These are phyloP conservation scores for Cornus florida DNA, from an alignment of 148 eudicot species.

Conservation along the genomic window DNA sequence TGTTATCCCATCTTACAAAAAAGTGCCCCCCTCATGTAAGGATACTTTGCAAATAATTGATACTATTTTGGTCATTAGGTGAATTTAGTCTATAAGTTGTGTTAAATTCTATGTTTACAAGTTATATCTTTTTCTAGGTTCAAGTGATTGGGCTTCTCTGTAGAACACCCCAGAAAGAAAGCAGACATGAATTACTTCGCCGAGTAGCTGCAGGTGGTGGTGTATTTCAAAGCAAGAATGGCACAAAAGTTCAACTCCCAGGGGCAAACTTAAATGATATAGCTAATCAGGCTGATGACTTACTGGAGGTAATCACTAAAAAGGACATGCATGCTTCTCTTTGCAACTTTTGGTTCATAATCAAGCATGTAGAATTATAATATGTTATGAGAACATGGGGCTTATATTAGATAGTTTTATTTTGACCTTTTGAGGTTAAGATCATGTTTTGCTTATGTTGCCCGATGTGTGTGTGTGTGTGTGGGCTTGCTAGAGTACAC, in stretches of 20 bases:
- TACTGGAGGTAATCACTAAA: slow-evolving; percentile 61
- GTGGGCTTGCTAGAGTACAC: no score
- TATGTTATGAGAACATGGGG: background rate
- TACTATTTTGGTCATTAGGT: slow-evolving; percentile 7
- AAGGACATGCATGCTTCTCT: slow-evolving; percentile 13
- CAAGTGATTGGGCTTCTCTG: slow-evolving; percentile 95
- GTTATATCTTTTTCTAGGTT: slow-evolving; percentile 41
- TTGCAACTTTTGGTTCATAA: background rate
- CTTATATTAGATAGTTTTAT: background rate
- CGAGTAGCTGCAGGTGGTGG: slow-evolving; percentile 98
- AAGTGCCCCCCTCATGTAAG: slow-evolving; percentile 98
- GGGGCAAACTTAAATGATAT: slow-evolving; percentile 90
- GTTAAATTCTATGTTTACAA: background rate
- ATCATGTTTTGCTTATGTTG: no score
- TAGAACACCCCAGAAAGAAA: slow-evolving; percentile 87
- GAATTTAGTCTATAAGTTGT: background rate
- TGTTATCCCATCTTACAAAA: slow-evolving; percentile 90
- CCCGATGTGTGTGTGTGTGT: no score
- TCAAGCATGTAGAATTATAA: background rate
- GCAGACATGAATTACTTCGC: slow-evolving; percentile 87
- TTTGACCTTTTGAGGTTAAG: no score
- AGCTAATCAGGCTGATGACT: slow-evolving; percentile 97
- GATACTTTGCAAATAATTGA: slow-evolving; percentile 13
- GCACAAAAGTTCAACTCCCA: slow-evolving; percentile 92
- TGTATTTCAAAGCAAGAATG: slow-evolving; percentile 69